These are phyloP conservation scores for Rhododendron molle DNA, from an alignment of 148 eudicot genomes.

Conservation along the genomic window DNA sequence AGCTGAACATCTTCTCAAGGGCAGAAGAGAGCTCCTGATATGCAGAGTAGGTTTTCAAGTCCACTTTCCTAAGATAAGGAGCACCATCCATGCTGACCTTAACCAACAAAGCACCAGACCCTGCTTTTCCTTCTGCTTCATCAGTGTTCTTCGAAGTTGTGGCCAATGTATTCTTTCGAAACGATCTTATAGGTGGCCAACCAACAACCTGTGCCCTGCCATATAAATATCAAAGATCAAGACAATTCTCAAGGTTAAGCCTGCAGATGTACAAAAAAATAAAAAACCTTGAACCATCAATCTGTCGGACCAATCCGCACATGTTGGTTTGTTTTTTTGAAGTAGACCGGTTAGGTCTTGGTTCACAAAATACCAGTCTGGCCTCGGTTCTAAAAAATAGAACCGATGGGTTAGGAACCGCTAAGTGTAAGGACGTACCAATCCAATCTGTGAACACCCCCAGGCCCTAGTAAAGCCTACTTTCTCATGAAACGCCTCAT, in stretches of 20 bases:
- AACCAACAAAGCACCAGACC: conserved; percentile 39
- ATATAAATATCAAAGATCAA: neutral
- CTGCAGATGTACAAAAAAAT: neutral
- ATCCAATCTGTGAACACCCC: neutral
- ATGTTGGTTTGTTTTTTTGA: neutral
- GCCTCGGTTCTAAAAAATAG: neutral
- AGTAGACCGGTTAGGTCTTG: neutral
- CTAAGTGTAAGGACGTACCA: neutral
- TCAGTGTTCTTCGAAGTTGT: conserved; percentile 27
- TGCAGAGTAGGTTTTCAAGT: conserved; percentile 41
- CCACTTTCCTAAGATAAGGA: conserved; percentile 66
- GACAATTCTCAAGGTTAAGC: conserved; percentile 5
- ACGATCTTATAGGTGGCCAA: conserved; percentile 65
- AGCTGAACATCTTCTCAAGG: conserved; percentile 66
- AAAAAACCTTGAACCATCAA: neutral
- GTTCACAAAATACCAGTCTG: neutral
- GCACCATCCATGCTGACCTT: conserved; percentile 90
- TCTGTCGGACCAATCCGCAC: neutral
- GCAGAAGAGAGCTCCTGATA: conserved; percentile 55
- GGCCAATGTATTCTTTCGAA: conserved; percentile 46
- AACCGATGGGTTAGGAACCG: neutral
- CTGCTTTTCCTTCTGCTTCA: conserved; percentile 30
- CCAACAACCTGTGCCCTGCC: conserved; percentile 59
- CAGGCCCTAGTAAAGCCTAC: neutral
- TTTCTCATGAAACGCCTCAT: neutral